phyloP scores from a whole-genome alignment of 331 rosid species.

The Quercus phellos region DNA sequence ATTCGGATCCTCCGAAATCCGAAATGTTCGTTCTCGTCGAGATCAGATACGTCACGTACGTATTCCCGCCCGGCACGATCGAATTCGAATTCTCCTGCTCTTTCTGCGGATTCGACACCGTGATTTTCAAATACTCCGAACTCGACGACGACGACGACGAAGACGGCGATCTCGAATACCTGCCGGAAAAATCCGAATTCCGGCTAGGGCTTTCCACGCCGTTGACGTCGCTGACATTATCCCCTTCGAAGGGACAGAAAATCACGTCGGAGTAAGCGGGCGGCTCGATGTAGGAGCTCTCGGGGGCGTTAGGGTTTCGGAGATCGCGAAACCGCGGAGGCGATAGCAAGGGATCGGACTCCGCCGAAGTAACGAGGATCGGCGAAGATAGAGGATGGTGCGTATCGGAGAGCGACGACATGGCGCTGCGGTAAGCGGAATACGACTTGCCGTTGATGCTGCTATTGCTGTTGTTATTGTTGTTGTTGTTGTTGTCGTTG shows the following conservation, averaged over 20 bases:
- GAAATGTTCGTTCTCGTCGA: conserved; percentile 67
- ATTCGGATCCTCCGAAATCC: conserved; percentile 73
- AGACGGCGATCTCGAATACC: conserved; percentile 48
- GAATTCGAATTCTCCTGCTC: conserved; percentile 79
- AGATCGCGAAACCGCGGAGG: conserved; percentile 39
- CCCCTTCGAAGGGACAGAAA: conserved; percentile 52
- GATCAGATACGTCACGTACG: conserved; percentile 71
- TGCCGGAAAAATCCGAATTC: conserved; percentile 36
- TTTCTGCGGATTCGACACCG: conserved; percentile 85
- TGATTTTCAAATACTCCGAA: conserved; percentile 56
- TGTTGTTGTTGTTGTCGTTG: too few relatives aligned
- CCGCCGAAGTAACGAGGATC: conserved; percentile 29
- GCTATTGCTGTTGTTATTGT: too few relatives aligned
- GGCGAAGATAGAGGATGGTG: conserved; percentile 57
- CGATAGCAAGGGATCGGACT: conserved; percentile 65
- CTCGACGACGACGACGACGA: conserved; percentile 38
- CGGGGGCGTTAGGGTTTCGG: conserved; percentile 32
- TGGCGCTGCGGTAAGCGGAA: conserved; percentile 68
- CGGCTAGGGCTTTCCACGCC: conserved; percentile 53
- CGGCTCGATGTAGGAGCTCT: conserved; percentile 47
- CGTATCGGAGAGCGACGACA: conserved; percentile 59
- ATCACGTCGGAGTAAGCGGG: conserved; percentile 59
- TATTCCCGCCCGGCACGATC: conserved; percentile 66
- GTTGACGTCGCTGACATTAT: conserved; percentile 30
- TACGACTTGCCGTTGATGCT: conserved; percentile 31